Evolutionary conservation across 1,139 yeast species (phyloP).

Genomic region (Blastobotrys malaysiensis): DNA sequence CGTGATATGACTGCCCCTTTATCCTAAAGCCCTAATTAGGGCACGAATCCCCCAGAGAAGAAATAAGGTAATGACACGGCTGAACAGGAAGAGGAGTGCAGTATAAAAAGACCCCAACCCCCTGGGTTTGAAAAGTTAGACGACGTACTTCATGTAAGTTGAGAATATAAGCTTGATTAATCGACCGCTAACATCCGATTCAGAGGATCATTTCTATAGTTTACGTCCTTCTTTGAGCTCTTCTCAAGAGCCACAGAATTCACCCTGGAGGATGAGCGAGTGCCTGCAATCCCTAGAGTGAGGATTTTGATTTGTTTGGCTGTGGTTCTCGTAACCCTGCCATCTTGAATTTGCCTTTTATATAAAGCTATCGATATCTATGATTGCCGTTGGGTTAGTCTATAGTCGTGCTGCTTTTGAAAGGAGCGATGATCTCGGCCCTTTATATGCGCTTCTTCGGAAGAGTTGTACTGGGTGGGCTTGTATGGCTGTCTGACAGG

Average conservation of each 20-base stretch:
- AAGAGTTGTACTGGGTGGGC: slow-evolving; percentile 91
- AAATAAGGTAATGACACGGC: neutral
- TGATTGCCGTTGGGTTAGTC: slow-evolving; percentile 6
- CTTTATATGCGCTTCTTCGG: slow-evolving; percentile 81
- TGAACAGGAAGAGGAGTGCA: too few relatives aligned
- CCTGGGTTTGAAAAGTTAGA: neutral
- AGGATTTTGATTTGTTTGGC: slow-evolving; percentile 37
- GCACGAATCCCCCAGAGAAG: too few relatives aligned
- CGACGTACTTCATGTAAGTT: slow-evolving; percentile 69
- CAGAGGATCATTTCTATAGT: slow-evolving; percentile 94
- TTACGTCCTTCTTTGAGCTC: slow-evolving; percentile 96
- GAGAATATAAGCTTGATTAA: neutral
- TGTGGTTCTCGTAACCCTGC: slow-evolving; percentile 6
- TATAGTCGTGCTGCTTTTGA: slow-evolving; percentile 1
- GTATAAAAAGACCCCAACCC: neutral
- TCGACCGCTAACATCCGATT: too few relatives aligned
- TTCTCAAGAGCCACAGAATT: slow-evolving; percentile 99
- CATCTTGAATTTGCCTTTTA: slow-evolving; percentile 7
- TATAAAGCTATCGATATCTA: slow-evolving; percentile 1
- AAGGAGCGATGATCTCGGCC: slow-evolving; percentile 99
- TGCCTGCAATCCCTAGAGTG: slow-evolving; percentile 92
- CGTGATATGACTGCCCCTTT: neutral
- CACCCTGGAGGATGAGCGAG: slow-evolving; percentile 99
- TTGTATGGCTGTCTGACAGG: slow-evolving; percentile 99
- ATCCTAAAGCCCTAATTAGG: neutral